Base-by-base conservation (phyloP, 1,139 yeast genomes). In the Magnusiomyces sp. region DNA sequence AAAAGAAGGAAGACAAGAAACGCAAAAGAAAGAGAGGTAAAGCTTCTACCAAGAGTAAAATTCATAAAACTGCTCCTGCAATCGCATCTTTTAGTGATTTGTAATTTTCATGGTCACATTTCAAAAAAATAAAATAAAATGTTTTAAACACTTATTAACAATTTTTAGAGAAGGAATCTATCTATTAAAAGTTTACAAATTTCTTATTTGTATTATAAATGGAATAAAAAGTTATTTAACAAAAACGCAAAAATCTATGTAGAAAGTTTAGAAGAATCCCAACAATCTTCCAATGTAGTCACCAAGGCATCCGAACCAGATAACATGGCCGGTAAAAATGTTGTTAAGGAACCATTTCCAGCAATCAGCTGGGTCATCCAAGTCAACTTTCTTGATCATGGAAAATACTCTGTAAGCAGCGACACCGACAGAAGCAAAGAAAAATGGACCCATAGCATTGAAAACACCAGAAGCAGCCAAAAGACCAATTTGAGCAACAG, bases 401-500 rank as follows among this genome's bases (percentile, higher is more conserved):
- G 68, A 68, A 59, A 77, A 75, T 37, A 90, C 66, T 57, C 95
- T 76, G 55, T 76, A 78, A 47, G 86, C 80, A 29, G 90, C 94
- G 58, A 77, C 70, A 1, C 79, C 76, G 20, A 84, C 78, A 6
- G 86, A 83, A 10, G 80, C 67, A 49, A 60, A 62, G 65, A 85
- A 92, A 1, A 92, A 89, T 0, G 95, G 95, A 0, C 97, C 95
- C 80, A 87, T 79, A 7, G 89, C 82, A 49, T 83, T 82, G 67
- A 83, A 71, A n/a, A 77, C 62, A 1, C 97, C 97, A 14, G 95
- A 86, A n/a, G 77, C 58, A 1, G 80, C 71, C 54, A 80, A 77
- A 41, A 81, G 65, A 0, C 76, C 77, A 53, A 83, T 73, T 68
- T 94, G 98, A 0, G 79, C 81, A 0, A 71, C 71, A 10, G 87